Percentiles rank a stretch among this genome's conserved stretches.
Conservation (phyloP, 257 asterid species). For the Mitragyna speciosa region DNA sequence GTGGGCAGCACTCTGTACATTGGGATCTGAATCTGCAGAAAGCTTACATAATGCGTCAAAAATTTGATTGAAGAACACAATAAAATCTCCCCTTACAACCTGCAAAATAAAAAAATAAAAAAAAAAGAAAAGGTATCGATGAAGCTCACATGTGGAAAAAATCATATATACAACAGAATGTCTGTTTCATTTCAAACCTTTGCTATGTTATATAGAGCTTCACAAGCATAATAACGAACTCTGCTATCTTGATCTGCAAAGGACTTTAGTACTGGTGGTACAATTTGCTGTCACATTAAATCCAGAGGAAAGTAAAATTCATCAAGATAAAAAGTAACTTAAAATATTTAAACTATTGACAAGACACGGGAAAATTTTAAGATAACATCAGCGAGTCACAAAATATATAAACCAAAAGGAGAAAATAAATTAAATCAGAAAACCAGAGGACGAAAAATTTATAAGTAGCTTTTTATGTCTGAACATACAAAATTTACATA, state of each 20-base stretch:
- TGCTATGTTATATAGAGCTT: constrained; percentile 96
- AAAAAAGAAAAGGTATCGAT: constrained; percentile 13
- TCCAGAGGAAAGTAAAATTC: constrained; percentile 22
- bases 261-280: constrained; percentile 91
- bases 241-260: constrained; percentile 96
- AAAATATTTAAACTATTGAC: too few relatives aligned
- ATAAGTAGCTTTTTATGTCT: neutral
- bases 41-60: constrained; percentile 97
- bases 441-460: neutral
- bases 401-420: neutral
- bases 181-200: constrained; percentile 54
- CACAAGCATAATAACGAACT: constrained; percentile 99
- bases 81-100: constrained; percentile 99
- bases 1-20: constrained; percentile 99
- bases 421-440: neutral
- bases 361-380: neutral
- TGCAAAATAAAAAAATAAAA: too few relatives aligned
- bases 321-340: constrained; percentile 23
- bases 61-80: constrained; percentile 93
- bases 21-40: constrained; percentile 96
- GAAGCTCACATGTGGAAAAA: constrained; percentile 27
- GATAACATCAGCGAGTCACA: neutral
- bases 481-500: neutral
- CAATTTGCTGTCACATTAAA: constrained; percentile 72
- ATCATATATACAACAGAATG: neutral